Evolutionary conservation across 2,329 filamentous ascomycete species (phyloP).

Genomic region (Diaporthe citriasiana): DNA sequence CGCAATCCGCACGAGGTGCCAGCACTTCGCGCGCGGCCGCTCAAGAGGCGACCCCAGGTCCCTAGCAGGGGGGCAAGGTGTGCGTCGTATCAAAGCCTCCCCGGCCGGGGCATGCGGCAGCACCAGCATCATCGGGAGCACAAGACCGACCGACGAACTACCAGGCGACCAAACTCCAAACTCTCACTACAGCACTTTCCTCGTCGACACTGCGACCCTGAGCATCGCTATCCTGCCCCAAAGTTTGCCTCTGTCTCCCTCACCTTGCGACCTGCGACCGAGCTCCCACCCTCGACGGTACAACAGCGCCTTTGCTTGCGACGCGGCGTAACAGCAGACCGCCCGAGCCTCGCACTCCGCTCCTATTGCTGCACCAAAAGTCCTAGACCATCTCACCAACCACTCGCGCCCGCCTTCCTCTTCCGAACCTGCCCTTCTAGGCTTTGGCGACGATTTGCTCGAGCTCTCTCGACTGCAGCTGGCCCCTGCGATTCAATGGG

Average conservation of each 20-base stretch:
- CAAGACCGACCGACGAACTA: slow-evolving; percentile 28
- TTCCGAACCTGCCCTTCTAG: slow-evolving; percentile 4
- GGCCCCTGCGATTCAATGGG: slow-evolving; percentile 21
- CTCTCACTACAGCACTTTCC: slow-evolving; percentile 10
- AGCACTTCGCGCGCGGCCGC: slow-evolving; percentile 37
- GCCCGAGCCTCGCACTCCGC: slow-evolving; percentile 27
- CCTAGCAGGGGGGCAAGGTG: slow-evolving; percentile 20
- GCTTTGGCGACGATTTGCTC: slow-evolving; percentile 36
- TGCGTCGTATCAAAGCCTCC: slow-evolving; percentile 32
- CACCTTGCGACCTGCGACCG: slow-evolving; percentile 15
- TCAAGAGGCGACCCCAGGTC: slow-evolving; percentile 13
- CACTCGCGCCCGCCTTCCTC: slow-evolving; percentile 32
- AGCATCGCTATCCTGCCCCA: background rate
- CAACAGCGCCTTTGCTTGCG: slow-evolving; percentile 32
- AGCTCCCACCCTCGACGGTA: background rate
- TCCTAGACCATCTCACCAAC: slow-evolving; percentile 35
- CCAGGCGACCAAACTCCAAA: slow-evolving; percentile 34
- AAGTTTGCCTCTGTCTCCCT: background rate
- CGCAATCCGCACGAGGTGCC: slow-evolving; percentile 31
- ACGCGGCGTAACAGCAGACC: slow-evolving; percentile 35
- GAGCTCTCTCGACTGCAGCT: slow-evolving; percentile 29
- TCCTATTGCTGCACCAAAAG: slow-evolving; percentile 35
- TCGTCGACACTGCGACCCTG: background rate
- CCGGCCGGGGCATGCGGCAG: slow-evolving; percentile 28
- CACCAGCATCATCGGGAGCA: slow-evolving; percentile 36